Conservation (phyloP, 768 basidiomycete species). For the Russula compacta region DNA sequence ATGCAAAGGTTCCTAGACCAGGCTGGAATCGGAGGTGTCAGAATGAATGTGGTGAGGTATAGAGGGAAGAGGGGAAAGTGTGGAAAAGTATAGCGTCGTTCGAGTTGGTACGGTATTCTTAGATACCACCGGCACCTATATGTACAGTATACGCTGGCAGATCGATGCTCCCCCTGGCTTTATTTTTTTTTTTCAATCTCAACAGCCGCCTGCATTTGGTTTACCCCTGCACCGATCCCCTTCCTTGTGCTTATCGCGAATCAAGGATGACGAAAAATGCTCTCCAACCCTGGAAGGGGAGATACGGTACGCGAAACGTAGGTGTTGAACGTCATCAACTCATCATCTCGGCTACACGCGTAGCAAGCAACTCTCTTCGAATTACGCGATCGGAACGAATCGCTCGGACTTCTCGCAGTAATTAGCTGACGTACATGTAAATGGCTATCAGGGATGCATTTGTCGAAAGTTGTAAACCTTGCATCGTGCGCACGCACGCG, state of each 20-base stretch:
- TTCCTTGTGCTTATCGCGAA: constrained; percentile 14
- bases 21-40: neutral
- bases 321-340: constrained; percentile 4
- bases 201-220: neutral
- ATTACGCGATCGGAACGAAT: constrained; percentile 8
- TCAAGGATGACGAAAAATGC: neutral
- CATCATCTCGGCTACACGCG: neutral
- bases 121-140: neutral
- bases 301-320: neutral
- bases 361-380: neutral
- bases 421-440: constrained; percentile 4
- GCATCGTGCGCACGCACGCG: neutral
- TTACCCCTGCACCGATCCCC: neutral
- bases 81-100: no score
- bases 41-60: neutral
- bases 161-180: neutral
- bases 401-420: neutral
- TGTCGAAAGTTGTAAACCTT: constrained; percentile 3
- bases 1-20: neutral
- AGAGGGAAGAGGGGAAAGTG: neutral
- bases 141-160: no score
- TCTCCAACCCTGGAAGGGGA: neutral
- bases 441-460: neutral
- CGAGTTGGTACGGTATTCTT: neutral
- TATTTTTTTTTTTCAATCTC: neutral